Conservation (phyloP, 768 basidiomycete species). For the Naganishia vishniacii region DNA sequence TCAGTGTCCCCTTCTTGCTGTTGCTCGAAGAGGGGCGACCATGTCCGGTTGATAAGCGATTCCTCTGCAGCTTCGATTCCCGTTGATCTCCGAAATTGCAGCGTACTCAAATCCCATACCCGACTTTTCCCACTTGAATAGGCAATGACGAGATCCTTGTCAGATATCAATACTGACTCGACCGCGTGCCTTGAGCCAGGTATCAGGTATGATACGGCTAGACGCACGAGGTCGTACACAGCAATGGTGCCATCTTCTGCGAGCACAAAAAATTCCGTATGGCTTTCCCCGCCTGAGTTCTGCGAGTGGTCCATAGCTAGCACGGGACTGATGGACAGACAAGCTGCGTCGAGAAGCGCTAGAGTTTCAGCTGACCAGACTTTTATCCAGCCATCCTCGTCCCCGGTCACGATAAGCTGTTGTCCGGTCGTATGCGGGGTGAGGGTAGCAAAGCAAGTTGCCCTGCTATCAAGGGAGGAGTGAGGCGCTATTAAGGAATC, state of each 20-base stretch:
- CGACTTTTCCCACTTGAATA: slow-evolving; percentile 73
- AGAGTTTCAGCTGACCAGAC: slow-evolving; percentile 36
- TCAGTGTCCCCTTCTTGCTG: background rate
- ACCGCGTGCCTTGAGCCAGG: slow-evolving; percentile 8
- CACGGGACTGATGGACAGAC: slow-evolving; percentile 45
- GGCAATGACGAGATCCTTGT: slow-evolving; percentile 53
- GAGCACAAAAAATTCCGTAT: background rate
- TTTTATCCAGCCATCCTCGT: slow-evolving; percentile 43
- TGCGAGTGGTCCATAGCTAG: slow-evolving; percentile 61
- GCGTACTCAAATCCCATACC: slow-evolving; percentile 76
- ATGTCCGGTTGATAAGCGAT: slow-evolving; percentile 51
- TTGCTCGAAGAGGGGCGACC: background rate
- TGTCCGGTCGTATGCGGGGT: background rate
- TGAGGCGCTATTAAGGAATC: background rate
- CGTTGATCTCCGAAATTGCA: slow-evolving; percentile 82
- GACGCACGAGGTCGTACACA: slow-evolving; percentile 24
- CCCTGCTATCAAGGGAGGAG: background rate
- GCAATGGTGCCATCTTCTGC: slow-evolving; percentile 48
- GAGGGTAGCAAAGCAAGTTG: background rate
- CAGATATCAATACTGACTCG: background rate
- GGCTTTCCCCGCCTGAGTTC: slow-evolving; percentile 64
- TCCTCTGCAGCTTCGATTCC: slow-evolving; percentile 69
- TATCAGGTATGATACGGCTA: slow-evolving; percentile 6
- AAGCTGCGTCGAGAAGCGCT: background rate
- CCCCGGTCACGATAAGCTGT: slow-evolving; percentile 37